phyloP scores from a whole-genome alignment of 225 moss, liverwort and hornwort genomes.

The Antitrichia curtipendula region DNA sequence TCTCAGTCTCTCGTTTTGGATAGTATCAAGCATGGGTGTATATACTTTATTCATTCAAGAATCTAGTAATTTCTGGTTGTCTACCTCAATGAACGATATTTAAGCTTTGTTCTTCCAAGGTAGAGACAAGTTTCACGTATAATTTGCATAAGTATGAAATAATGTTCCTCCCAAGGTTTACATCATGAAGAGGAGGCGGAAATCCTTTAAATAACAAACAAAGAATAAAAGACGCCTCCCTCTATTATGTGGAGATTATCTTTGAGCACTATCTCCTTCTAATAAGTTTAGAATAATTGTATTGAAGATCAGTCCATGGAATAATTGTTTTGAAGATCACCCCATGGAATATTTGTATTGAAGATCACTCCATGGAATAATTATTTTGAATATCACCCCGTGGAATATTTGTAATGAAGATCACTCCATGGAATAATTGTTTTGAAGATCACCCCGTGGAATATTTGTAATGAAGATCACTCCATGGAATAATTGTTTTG shows the following conservation, averaged over 20 bases:
- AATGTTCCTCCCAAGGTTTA: fast-evolving
- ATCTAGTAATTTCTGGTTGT: neutral
- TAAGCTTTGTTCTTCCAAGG: fast-evolving
- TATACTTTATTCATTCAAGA: neutral
- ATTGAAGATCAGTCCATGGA: neutral
- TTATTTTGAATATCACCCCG: too few species aligned
- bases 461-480: neutral
- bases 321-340: neutral
- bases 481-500: neutral
- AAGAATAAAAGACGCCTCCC: fast-evolving
- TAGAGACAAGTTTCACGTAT: neutral
- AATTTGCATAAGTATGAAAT: fast-evolving
- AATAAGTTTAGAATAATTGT: neutral
- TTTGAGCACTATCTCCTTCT: neutral
- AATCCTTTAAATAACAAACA: neutral
- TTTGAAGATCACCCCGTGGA: neutral
- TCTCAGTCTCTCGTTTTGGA: fast-evolving
- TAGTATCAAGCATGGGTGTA: neutral
- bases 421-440: neutral
- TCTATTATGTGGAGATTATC: fast-evolving
- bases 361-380: too few species aligned
- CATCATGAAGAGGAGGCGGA: neutral
- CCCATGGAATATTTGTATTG: neutral
- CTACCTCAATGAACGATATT: fast-evolving
- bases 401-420: neutral